Conservation (phyloP, 208 protist genomes). For the Naegleria lovaniensis region DNA sequence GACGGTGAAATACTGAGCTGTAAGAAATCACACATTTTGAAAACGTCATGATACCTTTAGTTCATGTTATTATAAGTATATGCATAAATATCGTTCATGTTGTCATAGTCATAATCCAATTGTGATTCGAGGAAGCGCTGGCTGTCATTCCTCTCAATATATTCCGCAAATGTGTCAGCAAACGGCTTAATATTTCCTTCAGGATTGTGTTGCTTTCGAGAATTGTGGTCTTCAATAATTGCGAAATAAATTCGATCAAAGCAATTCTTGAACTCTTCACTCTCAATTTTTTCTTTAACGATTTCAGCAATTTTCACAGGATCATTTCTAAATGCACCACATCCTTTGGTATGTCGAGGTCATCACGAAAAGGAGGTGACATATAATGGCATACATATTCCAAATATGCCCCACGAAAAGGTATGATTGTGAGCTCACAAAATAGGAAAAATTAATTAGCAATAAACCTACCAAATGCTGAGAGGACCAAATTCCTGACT, state of each 20-base stretch:
- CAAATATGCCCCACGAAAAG: no score
- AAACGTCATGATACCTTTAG: no score
- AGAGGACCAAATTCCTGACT: conserved; percentile 7
- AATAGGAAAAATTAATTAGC: no score
- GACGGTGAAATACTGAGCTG: no score
- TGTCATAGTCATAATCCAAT: background rate
- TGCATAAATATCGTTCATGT: background rate
- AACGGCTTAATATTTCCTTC: background rate
- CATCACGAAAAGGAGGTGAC: no score
- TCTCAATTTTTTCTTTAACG: background rate
- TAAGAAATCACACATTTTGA: no score
- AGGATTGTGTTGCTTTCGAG: background rate
- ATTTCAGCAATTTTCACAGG: conserved; percentile 19
- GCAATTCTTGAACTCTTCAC: background rate
- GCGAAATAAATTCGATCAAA: conserved; percentile 31
- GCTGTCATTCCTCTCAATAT: background rate
- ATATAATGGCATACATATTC: no score
- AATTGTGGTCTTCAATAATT: conserved; percentile 37
- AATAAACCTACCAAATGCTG: conserved; percentile 24
- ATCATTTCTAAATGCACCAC: conserved; percentile 28
- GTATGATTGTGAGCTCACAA: no score
- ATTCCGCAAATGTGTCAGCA: background rate
- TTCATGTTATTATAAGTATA: no score
- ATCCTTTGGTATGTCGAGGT: background rate
- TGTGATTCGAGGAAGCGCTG: background rate